Evolutionary conservation across 495 filamentous ascomycete species (phyloP), one percentile per base, ranked within the genome.

Genomic region (Chaetomium cochliodes): DNA sequence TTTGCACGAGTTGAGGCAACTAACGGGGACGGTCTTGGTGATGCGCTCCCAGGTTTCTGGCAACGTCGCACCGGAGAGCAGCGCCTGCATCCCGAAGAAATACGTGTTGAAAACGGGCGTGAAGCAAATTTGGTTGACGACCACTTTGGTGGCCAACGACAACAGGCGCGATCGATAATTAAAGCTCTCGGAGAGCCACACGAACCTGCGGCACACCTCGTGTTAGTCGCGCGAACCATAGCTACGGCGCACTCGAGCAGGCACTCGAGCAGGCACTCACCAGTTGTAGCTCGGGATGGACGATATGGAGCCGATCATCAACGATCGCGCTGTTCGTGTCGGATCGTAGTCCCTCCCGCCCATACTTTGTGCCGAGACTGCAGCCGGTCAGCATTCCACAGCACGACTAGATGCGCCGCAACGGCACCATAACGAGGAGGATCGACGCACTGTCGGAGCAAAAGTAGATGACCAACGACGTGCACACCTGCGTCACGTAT

Each of bases 101-200:
- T 94, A 96, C 28, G 82, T 86, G 73, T 93, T 96, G 81, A 97
- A 96, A 33, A 92, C 71, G 0, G 93, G 92, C 12, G 93, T 91
- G 77, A 96, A 97, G 71, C 84, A 79, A 3, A 84, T 72, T 73
- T 97, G 93, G 75, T 93, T 96, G 6, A 97, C 84, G 46, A 83
- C 70, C 53, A 97, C 90, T 73, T 96, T 93, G 12, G 86, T 86
- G 57, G 81, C 77, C 52, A 96, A 78, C 20, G 88, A 92, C 49
- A 90, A 73, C 42, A 85, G 58, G 63, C 88, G 89, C 28, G 88
- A 90, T 18, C 85, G 42, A 73, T 89, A 93, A 79, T 96, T 96
- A 81, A 96, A 94, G 72, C 85, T 80, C 42, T 86, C 81, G 28
- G 88, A 86, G 16, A 97, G 85, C 75, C 86, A 96, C 67, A 91